phyloP scores from a whole-genome alignment of 2,329 filamentous ascomycete genomes.

The Penicillium verrucosum region DNA sequence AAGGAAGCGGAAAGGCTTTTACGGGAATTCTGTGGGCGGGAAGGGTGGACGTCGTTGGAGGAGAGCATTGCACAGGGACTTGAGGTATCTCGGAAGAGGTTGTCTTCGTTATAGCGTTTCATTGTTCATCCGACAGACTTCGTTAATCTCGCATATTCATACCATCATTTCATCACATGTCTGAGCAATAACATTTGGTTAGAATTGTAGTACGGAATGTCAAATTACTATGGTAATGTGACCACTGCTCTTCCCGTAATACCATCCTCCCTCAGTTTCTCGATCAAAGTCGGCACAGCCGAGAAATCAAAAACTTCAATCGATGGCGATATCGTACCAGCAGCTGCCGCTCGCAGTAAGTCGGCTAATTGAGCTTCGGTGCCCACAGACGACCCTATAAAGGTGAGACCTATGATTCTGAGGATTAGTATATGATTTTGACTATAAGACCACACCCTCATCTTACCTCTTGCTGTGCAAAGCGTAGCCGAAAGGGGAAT shows the following conservation, averaged over 20 bases:
- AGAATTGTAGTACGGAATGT: not conserved
- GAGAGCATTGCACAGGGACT: conserved; percentile 16
- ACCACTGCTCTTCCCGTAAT: conserved; percentile 23
- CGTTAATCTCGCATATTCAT: not conserved
- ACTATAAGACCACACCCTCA: not conserved
- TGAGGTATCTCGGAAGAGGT: not conserved
- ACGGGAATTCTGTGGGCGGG: conserved; percentile 24
- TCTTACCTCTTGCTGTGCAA: conserved; percentile 26
- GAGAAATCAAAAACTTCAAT: conserved; percentile 21
- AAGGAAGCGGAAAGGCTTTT: conserved; percentile 30
- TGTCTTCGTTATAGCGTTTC: not conserved
- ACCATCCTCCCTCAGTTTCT: conserved; percentile 12
- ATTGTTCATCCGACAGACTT: not conserved
- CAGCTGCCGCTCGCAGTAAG: conserved; percentile 16
- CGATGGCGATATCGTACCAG: conserved; percentile 15
- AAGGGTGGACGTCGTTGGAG: conserved; percentile 31
- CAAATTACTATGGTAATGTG: conserved; percentile 10
- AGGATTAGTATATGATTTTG: not conserved
- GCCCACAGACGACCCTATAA: conserved; percentile 24
- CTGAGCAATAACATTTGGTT: not conserved
- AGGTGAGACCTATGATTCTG: conserved; percentile 14
- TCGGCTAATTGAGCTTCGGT: conserved; percentile 21
- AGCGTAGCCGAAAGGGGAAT: conserved; percentile 23
- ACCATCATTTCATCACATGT: not conserved
- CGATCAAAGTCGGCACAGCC: conserved; percentile 15